Percentiles rank a stretch among this genome's conserved stretches.
phyloP scores from a whole-genome alignment of 1,284 basidiomycete species.

The Rhizoctonia solani region DNA sequence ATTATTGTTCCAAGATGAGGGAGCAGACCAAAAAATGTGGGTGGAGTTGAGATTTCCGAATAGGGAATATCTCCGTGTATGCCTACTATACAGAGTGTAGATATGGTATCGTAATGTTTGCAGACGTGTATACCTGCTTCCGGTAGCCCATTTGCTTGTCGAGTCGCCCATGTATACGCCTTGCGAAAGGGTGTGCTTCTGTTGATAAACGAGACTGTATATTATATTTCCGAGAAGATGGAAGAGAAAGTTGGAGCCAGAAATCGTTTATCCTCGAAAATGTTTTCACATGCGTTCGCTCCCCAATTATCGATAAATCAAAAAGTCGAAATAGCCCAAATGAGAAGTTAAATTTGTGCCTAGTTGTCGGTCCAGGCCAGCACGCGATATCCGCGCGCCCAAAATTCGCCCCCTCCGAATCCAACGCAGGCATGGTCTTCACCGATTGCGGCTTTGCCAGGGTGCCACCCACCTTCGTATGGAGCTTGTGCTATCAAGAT shows the following conservation, averaged over 20 bases:
- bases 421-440: conserved; percentile 47
- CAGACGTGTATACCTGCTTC: conserved; percentile 6
- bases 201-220: background rate
- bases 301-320: too few relatives aligned
- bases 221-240: background rate
- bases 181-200: background rate
- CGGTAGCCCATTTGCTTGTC: too few relatives aligned
- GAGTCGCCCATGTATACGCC: background rate
- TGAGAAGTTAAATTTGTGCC: too few relatives aligned
- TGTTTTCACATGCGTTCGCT: conserved; percentile 7
- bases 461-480: conserved; percentile 43
- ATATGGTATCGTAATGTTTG: conserved; percentile 1
- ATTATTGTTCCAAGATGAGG: background rate
- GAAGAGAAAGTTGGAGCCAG: too few relatives aligned
- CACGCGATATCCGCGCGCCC: conserved; percentile 46
- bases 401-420: conserved; percentile 46
- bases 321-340: too few relatives aligned
- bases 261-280: too few relatives aligned
- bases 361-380: conserved; percentile 40
- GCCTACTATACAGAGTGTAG: background rate
- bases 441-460: conserved; percentile 36
- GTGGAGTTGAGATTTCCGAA: background rate
- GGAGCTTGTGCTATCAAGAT: conserved; percentile 45
- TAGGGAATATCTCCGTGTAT: conserved; percentile 11
- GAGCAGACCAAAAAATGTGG: background rate